These are phyloP conservation scores for Sequoiadendron giganteum DNA, from an alignment of 75 land plant genomes.

Conservation along the genomic window DNA sequence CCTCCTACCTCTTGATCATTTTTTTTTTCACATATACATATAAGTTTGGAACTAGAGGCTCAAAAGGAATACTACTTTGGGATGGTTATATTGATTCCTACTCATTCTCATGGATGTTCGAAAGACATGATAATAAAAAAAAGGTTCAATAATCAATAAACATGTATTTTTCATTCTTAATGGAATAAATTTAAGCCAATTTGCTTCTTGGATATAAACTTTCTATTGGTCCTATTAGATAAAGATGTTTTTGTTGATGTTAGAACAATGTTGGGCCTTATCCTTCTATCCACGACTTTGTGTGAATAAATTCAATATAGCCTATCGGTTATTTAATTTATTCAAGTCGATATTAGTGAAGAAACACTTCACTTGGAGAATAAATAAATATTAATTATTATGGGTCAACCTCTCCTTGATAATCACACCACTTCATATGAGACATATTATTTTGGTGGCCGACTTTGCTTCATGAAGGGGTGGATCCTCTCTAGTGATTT, in stretches of 20 bases:
- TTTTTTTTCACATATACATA: not conserved
- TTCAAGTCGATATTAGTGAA: no score
- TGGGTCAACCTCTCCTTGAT: no score
- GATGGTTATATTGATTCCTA: not conserved
- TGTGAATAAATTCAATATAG: no score
- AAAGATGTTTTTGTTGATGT: not conserved
- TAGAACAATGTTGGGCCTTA: no score
- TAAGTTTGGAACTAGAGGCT: not conserved
- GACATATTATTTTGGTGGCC: no score
- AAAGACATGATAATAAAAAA: not conserved
- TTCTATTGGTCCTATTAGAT: not conserved
- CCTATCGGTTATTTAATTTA: no score
- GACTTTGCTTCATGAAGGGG: no score
- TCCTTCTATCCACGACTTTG: no score
- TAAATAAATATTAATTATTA: no score
- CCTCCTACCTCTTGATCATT: not conserved
- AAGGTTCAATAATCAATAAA: not conserved
- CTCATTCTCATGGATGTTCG: not conserved
- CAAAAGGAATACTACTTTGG: not conserved
- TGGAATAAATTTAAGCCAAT: not conserved
- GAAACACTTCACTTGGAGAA: no score
- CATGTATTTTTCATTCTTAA: not conserved
- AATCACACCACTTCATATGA: no score
- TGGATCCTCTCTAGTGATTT: no score
- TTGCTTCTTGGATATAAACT: not conserved